These are phyloP conservation scores for Fraxinus sp. DNA, from an alignment of 305 asterid species.

Conservation along the genomic window DNA sequence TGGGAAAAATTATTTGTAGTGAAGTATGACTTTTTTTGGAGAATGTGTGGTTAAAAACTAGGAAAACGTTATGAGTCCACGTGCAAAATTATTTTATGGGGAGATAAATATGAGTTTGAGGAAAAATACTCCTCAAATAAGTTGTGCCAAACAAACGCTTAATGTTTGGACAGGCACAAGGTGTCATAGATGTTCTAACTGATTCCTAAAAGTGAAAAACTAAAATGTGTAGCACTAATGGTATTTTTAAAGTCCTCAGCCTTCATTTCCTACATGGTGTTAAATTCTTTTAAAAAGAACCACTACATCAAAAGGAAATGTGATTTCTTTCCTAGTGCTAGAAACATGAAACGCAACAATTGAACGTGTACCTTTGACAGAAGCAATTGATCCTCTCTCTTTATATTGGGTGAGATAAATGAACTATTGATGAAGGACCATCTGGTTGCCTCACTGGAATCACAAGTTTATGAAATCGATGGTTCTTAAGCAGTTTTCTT, in stretches of 20 bases:
- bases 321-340: neutral
- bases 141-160: neutral
- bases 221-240: neutral
- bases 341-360: neutral
- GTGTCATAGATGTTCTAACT: neutral
- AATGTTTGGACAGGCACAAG: neutral
- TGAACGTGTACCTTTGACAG: neutral
- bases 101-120: neutral
- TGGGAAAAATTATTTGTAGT: neutral
- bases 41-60: neutral
- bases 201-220: neutral
- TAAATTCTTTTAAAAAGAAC: neutral
- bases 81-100: neutral
- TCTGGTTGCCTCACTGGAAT: neutral
- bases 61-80: too few relatives aligned
- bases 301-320: neutral
- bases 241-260: neutral
- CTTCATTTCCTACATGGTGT: neutral
- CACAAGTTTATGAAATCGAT: neutral
- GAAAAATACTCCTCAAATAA: neutral
- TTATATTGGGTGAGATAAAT: neutral
- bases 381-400: neutral
- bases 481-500: neutral
- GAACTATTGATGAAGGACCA: neutral
- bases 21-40: neutral